Percentiles rank a stretch among this genome's conserved stretches.
These are phyloP conservation scores for Condylostoma magnum DNA, from an alignment of 169 alveolate genomes.

Conservation along the genomic window DNA sequence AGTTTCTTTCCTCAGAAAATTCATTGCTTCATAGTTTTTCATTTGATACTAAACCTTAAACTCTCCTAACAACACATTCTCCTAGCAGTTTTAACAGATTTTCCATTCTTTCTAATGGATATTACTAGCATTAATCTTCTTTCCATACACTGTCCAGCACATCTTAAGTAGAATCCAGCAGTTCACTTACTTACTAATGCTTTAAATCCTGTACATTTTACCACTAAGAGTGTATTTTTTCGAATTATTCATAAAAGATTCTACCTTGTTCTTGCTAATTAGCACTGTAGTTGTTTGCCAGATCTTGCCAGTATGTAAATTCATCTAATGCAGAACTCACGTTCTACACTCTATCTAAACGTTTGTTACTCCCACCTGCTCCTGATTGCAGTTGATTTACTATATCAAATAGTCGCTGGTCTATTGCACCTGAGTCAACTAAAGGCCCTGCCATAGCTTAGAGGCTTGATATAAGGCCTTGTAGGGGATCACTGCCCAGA, in stretches of 20 bases:
- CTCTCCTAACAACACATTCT: constrained; percentile 48
- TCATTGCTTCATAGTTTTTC: constrained; percentile 46
- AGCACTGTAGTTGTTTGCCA: constrained; percentile 31
- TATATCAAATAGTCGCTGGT: neutral
- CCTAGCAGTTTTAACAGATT: constrained; percentile 55
- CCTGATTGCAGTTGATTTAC: neutral
- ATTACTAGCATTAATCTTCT: constrained; percentile 27
- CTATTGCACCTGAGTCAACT: neutral
- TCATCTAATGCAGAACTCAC: constrained; percentile 37
- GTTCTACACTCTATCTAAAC: neutral
- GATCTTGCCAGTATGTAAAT: constrained; percentile 52
- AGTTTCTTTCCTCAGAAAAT: constrained; percentile 55
- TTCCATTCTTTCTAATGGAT: constrained; percentile 65
- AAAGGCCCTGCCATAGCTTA: constrained; percentile 16
- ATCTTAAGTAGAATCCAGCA: constrained; percentile 47
- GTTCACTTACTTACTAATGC: constrained; percentile 53
- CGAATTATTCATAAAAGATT: constrained; percentile 31
- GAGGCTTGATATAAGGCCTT: neutral
- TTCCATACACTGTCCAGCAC: constrained; percentile 50
- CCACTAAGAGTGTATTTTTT: constrained; percentile 33
- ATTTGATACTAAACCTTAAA: constrained; percentile 38
- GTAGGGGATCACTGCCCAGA: neutral
- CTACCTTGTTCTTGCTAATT: constrained; percentile 49
- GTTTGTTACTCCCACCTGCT: neutral
- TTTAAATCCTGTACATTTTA: constrained; percentile 33